Evolutionary conservation across 2,329 filamentous ascomycete species (phyloP), one percentile per base, ranked within the genome.

Genomic region (Albifimbria verrucaria): DNA sequence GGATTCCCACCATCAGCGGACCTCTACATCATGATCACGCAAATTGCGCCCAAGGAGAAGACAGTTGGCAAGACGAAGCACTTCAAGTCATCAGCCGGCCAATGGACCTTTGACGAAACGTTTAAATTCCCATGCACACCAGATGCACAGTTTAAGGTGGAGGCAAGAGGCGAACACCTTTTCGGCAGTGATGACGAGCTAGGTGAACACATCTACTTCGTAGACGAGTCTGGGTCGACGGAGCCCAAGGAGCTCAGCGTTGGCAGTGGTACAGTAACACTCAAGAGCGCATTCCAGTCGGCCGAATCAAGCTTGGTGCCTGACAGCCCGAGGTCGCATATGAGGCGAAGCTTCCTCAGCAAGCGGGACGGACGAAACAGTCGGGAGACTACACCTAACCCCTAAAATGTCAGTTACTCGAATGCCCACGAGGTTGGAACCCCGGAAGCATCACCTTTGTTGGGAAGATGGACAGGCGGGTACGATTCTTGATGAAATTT

Each of bases 61-160:
- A 83, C 88, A 45, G 77, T 99, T 45, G 86, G 92, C 74, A 97
- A 97, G 77, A 97, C 92, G 21, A 96, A 96, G 69, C 88, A 94
- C 58, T 83, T 89, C 74, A 96, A 96, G 70, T 81, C 87, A 1
- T 74, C 82, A 3, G 76, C 75, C 1, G 90, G 88, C 2, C 73
- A 79, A 3, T 82, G 90, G 56, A 79, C 76, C 18, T 96, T 85
- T 68, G 86, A 91, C 57, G 90, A 96, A 68, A 86, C 83, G 1
- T 93, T 94, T 77, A 92, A 86, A 64, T 79, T 89, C 21, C 77
- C 80, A 11, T 95, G 92, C 72, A 82, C 87, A 1, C 86, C 93
- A 2, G 93, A 97, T 62, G 80, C 89, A 21, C 86, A 90, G 65
- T 97, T 97, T 81, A 89, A 91, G 68, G 68, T 99, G 56, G 82